Conservation (phyloP, 495 filamentous ascomycete species). For the Podospora pseudocomata region DNA sequence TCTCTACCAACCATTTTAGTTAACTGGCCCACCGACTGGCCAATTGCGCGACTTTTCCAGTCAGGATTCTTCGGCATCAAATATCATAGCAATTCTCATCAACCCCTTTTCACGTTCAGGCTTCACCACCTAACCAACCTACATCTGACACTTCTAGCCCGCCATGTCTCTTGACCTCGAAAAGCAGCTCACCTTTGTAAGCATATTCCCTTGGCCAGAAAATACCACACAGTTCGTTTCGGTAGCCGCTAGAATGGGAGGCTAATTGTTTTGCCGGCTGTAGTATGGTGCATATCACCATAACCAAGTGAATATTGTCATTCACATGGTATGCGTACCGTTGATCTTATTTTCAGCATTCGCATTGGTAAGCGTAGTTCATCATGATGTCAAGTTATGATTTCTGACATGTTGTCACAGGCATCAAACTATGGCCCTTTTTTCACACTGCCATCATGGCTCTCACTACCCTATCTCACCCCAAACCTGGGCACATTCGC, state of each 20-base stretch:
- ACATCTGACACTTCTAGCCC: conserved; percentile 1
- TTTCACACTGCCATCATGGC: conserved; percentile 64
- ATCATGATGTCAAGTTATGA: neutral
- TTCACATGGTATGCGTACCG: conserved; percentile 89
- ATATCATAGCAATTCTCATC: neutral
- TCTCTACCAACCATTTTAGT: neutral
- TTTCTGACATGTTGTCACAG: conserved; percentile 40
- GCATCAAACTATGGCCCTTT: conserved; percentile 71
- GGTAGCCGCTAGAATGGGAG: conserved; percentile 1
- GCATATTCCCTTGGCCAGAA: conserved; percentile 25
- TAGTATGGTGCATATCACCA: conserved; percentile 96
- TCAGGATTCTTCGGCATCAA: neutral
- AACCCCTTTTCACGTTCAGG: neutral
- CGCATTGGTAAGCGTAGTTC: conserved; percentile 59
- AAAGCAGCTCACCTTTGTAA: conserved; percentile 74
- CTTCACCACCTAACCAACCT: neutral
- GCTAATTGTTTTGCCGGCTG: conserved; percentile 10
- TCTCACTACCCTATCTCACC: conserved; percentile 71
- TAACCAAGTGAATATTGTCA: conserved; percentile 81
- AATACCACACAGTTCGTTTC: neutral
- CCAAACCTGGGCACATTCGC: conserved; percentile 75
- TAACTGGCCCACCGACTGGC: neutral
- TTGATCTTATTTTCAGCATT: conserved; percentile 75
- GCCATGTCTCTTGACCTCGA: conserved; percentile 74
- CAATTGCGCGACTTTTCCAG: conserved; percentile 1